Base-by-base conservation (phyloP, 768 basidiomycete genomes). In the Astraeus odoratus region DNA sequence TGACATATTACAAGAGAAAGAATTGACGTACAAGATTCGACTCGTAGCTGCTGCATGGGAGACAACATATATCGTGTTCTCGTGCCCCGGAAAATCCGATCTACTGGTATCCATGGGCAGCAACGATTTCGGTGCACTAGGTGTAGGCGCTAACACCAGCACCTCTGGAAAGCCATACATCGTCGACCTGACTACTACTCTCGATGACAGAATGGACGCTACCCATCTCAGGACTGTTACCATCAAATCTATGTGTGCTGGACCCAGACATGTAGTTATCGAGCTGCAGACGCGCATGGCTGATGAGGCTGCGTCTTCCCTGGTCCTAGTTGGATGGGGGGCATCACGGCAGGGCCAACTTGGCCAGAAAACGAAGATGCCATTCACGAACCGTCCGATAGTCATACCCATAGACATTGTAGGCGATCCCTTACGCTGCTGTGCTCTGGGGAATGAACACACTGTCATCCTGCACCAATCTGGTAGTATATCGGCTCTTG, bases 331-430 rank as follows among this genome's bases (percentile, higher is more conserved):
- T 10, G 93, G 92, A 6, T 97, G 94, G 93, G 94, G 93, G 5
- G 69, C 81, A 2, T 75, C 79, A 12, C 71, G 94, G 25, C 90
- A 94, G 55, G 90, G 91, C 3, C 92, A 97, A 57, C 75, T 98
- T 1, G 87, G 86, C 4, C 50, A 59, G 20, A 46, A 61, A 15
- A 29, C 25, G 10, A 44, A 44, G 9, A 31, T 10, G 10, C 54
- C 57, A 8, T 47, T 30, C 27, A 25, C 48, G 5, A 36, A 42
- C 3, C 51, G 48, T 19, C 68, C 70, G 13, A 53, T 33, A 8
- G 48, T 68, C 5, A 55, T 88, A 8, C 48, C 61, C 5, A 35
- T 65, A 5, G 53, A 63, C 43, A 40, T 56, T 15, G 24, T 54
- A 0, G 44, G 53, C 22, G 70, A 70, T 38, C 62, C 53, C 1